Percentiles rank a stretch among this genome's conserved stretches.
These are phyloP conservation scores for Terfezia claveryi DNA, from an alignment of 495 filamentous ascomycete species.

Conservation along the genomic window DNA sequence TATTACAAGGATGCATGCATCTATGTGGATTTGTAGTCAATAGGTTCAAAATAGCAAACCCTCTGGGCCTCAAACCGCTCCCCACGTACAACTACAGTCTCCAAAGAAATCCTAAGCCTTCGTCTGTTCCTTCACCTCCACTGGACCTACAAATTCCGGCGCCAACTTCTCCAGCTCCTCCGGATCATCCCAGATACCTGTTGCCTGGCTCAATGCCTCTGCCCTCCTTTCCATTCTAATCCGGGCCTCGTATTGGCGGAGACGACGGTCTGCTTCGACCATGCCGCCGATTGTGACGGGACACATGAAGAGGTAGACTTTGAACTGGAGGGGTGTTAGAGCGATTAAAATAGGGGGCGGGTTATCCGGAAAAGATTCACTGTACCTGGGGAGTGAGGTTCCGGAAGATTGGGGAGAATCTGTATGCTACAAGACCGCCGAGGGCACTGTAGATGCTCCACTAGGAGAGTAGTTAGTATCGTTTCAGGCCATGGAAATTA, in stretches of 20 bases:
- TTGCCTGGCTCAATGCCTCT: constrained; percentile 9
- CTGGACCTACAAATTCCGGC: neutral
- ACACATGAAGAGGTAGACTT: constrained; percentile 19
- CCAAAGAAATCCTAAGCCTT: neutral
- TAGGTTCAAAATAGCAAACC: no score
- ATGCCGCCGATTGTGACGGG: constrained; percentile 14
- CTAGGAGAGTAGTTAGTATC: neutral
- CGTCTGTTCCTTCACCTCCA: neutral
- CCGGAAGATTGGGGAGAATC: constrained; percentile 13
- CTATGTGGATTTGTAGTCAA: no score
- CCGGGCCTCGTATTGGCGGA: constrained; percentile 11
- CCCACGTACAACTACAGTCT: neutral
- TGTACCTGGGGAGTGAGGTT: constrained; percentile 3
- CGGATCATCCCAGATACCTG: constrained; percentile 5
- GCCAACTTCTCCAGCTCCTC: constrained; percentile 9
- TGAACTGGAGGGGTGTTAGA: constrained; percentile 7
- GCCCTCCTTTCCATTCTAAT: constrained; percentile 8
- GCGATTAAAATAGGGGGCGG: neutral
- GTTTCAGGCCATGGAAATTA: neutral
- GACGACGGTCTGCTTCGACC: constrained; percentile 16
- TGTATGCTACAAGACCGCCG: constrained; percentile 5
- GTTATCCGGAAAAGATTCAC: no score
- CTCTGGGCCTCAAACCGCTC: no score
- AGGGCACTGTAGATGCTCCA: constrained; percentile 13
- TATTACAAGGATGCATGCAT: no score